Conservation (phyloP, 768 basidiomycete species). For the Wakefieldia striispora region DNA sequence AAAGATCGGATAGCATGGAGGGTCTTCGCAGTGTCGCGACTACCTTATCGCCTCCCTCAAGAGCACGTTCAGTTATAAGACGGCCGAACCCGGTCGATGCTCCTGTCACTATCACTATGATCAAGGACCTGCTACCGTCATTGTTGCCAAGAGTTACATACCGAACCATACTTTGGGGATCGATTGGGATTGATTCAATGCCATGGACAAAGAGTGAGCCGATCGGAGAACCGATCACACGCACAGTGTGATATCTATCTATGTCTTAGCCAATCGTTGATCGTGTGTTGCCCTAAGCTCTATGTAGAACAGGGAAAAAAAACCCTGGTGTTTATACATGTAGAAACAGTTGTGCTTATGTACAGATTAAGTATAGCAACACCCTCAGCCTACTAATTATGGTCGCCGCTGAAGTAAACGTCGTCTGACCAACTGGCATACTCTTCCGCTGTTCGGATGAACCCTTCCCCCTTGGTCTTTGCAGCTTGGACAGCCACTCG, state of each 20-base stretch:
- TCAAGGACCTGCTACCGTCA: not conserved
- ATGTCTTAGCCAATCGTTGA: not conserved
- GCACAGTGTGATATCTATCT: not conserved
- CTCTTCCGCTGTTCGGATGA: conserved; percentile 22
- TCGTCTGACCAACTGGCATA: conserved; percentile 29
- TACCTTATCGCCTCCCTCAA: conserved; percentile 38
- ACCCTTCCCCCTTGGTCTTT: conserved; percentile 18
- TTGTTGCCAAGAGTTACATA: conserved; percentile 2
- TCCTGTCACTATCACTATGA: conserved; percentile 38
- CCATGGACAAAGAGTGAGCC: not conserved
- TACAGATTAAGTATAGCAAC: not conserved
- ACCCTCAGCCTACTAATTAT: conserved; percentile 7
- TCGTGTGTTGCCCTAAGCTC: not conserved
- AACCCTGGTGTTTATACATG: not conserved
- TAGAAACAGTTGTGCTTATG: too few species aligned
- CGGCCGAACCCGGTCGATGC: conserved; percentile 42
- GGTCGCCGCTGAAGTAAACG: conserved; percentile 13
- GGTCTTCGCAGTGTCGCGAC: conserved; percentile 47
- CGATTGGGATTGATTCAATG: not conserved
- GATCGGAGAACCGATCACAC: not conserved
- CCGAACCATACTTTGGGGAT: conserved; percentile 24
- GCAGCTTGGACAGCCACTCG: conserved; percentile 21
- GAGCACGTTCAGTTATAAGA: conserved; percentile 31
- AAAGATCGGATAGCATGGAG: conserved; percentile 31
- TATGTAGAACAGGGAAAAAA: not conserved